phyloP scores from a whole-genome alignment of 163 green algal species.

The Scenedesmus sp. region DNA sequence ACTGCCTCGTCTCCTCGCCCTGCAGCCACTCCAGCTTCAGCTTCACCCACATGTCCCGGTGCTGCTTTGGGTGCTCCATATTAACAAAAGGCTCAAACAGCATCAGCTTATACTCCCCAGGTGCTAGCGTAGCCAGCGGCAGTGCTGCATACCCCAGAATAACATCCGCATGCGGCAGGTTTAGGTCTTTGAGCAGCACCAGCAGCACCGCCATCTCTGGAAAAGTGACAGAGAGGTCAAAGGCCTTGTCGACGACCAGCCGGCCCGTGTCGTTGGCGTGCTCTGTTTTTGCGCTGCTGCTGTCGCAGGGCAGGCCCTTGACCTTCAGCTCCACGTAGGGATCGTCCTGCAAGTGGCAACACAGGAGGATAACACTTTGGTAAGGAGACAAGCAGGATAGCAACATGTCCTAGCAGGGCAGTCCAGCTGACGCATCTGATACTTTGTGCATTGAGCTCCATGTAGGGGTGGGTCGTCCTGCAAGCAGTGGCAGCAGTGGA shows the following conservation, averaged over 20 bases:
- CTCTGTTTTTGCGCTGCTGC: background rate
- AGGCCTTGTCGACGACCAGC: constrained; percentile 32
- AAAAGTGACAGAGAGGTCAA: background rate
- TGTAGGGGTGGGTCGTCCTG: too few relatives aligned
- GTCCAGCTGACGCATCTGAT: too few relatives aligned
- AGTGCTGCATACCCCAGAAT: constrained; percentile 24
- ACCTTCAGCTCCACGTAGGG: constrained; percentile 45
- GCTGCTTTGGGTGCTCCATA: background rate
- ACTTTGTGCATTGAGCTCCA: too few relatives aligned
- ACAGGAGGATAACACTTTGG: background rate
- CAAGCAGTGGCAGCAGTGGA: too few relatives aligned
- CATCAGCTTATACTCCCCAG: constrained; percentile 33
- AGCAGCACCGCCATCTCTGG: constrained; percentile 44
- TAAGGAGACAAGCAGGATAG: background rate
- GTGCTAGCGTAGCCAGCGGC: constrained; percentile 21
- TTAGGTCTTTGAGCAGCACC: constrained; percentile 44
- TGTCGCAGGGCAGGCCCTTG: constrained; percentile 27
- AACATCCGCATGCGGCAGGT: background rate
- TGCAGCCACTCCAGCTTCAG: constrained; percentile 35
- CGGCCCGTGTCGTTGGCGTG: constrained; percentile 36
- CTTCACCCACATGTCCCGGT: constrained; percentile 45
- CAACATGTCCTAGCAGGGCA: background rate
- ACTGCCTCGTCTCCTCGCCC: background rate
- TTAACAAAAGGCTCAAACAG: constrained; percentile 25
- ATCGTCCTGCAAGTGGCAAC: constrained; percentile 26